Evolutionary conservation across 306 rosid genomes (phyloP), one percentile per base, ranked within the genome.

Genomic region (Gastrolobium bilobum): DNA sequence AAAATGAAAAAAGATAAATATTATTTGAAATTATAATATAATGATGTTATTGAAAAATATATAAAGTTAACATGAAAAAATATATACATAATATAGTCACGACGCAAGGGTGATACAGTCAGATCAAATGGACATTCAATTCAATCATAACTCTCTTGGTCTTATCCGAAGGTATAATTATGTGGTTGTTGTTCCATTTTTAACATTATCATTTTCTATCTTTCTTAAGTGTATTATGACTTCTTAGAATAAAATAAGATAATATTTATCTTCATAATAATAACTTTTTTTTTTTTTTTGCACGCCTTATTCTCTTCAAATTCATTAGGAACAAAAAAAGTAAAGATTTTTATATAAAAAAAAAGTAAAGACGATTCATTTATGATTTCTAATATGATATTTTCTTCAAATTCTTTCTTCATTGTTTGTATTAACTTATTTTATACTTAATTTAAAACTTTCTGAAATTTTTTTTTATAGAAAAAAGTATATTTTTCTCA

Each of bases 181-280:
- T 56, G 77, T 29, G 66, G 54, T 40, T 37, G 76, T 6, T 37
- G 37, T 71, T 51, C 43, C 46, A 46, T 38, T 70, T 69, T 35
- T 13, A 35, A 50, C 10, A 7, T 51, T 72, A 72, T 56, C 65
- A 54, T 56, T 54, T 40, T 54, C 38, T 70, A 30, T 51, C 48
- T 6, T 39, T 52, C 9, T 35, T 34, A 29, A 50, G 10, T 58
- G 7, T 58, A 10, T 3, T 26, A 56, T 2, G 5, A 56, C 11
- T 1, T 11, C 2, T 26, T n/a, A 3, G 7, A 53, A 38, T 31
- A 48, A 11, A 30, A 33, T 7, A 33, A 47, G 1, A 29, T 29
- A 11, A 46, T 26, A 42, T 15, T 29, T 68, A 44, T 44, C 29
- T 68, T 47, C 3, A 6, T 6, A 31, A 68, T 13, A 47, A 10